These are phyloP conservation scores for Pterula multifida DNA, from an alignment of 1,284 basidiomycete genomes.

Conservation along the genomic window DNA sequence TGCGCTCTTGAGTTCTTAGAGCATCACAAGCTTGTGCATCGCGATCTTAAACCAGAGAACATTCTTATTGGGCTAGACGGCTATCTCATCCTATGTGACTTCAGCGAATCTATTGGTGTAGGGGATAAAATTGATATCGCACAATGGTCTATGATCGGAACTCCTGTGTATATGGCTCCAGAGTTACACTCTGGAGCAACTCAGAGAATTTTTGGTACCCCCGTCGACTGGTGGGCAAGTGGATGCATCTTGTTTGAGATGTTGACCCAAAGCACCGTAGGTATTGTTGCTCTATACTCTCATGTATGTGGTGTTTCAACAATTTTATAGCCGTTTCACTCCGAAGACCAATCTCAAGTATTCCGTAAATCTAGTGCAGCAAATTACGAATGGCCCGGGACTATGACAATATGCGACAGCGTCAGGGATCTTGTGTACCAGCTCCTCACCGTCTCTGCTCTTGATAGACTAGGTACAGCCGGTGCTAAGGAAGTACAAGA, in stretches of 20 bases:
- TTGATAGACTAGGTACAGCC: slow-evolving; percentile 25
- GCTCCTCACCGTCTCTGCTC: slow-evolving; percentile 24
- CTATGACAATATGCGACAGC: slow-evolving; percentile 21
- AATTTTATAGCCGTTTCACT: slow-evolving; percentile 23
- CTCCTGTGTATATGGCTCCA: slow-evolving; percentile 61
- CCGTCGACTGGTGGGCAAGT: slow-evolving; percentile 67
- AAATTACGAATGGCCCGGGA: slow-evolving; percentile 22
- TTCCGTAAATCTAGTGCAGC: slow-evolving; percentile 15
- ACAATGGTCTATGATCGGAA: slow-evolving; percentile 43
- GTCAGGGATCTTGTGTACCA: slow-evolving; percentile 28
- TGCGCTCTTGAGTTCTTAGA: slow-evolving; percentile 59
- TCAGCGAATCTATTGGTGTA: slow-evolving; percentile 48
- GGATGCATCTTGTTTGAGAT: slow-evolving; percentile 72
- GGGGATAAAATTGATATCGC: slow-evolving; percentile 25
- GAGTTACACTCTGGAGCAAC: slow-evolving; percentile 39
- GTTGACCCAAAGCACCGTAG: slow-evolving; percentile 43
- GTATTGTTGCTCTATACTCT: slow-evolving; percentile 11
- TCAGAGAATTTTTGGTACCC: slow-evolving; percentile 30
- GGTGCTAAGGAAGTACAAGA: slow-evolving; percentile 19
- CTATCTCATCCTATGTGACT: slow-evolving; percentile 62
- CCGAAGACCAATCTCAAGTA: slow-evolving; percentile 14
- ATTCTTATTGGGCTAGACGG: slow-evolving; percentile 56
- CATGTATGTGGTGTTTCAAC: background rate
- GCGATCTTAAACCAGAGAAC: slow-evolving; percentile 82
- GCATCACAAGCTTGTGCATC: slow-evolving; percentile 46